Conservation (phyloP, 495 filamentous ascomycete genomes). For the Daldinia childiae region DNA sequence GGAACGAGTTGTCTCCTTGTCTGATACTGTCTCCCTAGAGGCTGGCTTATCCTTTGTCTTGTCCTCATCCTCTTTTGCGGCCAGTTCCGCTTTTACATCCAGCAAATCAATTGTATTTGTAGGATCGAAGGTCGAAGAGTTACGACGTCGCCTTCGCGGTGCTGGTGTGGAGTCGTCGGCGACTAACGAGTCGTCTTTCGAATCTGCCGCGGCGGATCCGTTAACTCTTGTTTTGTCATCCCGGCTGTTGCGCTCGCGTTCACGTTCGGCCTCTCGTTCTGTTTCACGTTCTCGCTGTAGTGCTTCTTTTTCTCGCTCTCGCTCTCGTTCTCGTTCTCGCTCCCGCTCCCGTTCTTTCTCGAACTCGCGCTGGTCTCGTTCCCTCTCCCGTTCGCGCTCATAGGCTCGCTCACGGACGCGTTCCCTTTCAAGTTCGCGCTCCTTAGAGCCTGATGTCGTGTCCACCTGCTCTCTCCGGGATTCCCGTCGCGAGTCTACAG, state of each 20-base stretch:
- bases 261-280: conserved; percentile 17
- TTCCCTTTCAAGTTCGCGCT: conserved; percentile 49
- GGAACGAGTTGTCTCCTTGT: conserved; percentile 36
- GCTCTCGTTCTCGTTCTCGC: conserved; percentile 34
- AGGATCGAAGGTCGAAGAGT: conserved; percentile 58
- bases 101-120: conserved; percentile 59
- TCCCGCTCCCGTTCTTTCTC: conserved; percentile 39
- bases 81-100: conserved; percentile 59
- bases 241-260: conserved; percentile 16
- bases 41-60: conserved; percentile 37
- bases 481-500: conserved; percentile 44
- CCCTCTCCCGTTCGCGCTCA: conserved; percentile 44
- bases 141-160: conserved; percentile 47
- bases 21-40: conserved; percentile 39
- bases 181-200: conserved; percentile 36
- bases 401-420: conserved; percentile 48
- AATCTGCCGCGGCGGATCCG: conserved; percentile 36
- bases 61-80: conserved; percentile 48
- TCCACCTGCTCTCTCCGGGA: conserved; percentile 36
- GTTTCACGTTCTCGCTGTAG: conserved; percentile 22
- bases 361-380: conserved; percentile 6
- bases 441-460: conserved; percentile 40
- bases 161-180: conserved; percentile 28
- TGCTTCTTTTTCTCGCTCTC: conserved; percentile 18
- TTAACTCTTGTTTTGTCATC: conserved; percentile 26